Evolutionary conservation across 768 basidiomycete species (phyloP), one percentile per base, ranked within the genome.

Genomic region (Psilocybe tampanensis): DNA sequence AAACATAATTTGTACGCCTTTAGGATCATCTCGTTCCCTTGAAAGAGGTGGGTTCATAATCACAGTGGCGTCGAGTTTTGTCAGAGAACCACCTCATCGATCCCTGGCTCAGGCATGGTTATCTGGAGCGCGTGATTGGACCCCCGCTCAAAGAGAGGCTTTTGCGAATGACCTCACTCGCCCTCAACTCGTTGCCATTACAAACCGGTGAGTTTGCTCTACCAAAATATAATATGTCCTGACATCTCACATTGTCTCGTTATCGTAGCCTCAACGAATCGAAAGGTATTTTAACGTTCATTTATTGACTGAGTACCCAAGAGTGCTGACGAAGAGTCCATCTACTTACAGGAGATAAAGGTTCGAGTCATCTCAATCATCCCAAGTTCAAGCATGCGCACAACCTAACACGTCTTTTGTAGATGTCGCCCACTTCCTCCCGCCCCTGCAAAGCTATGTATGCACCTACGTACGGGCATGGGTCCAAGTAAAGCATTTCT

Each of bases 141-240:
- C 81, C 12, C 59, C 64, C 24, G 79, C 77, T 1, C 77, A 80
- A 60, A 74, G 82, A 17, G 79, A 82, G 60, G 70, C 78, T 0
- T 80, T 76, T 52, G 81, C 82, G 8, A 84, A 83, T 60, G 82
- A 84, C 52, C 68, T 84, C 32, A 80, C 77, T 3, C 76, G 80
- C 15, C 82, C 82, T 2, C 82, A 83, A 66, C 71, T 83, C 0
- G 69, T 82, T 26, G 80, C 80, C 44, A 71, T 82, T 33, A 77
- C 79, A 13, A 72, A 71, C 53, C 68, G 68, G 75, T 74, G 47
- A 18, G 59, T 39, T 53, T 34, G 58, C 56, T 12, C n/a, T n/a
- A 5, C 12, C 36, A n/a, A 26, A 11, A 21, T 22, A 18, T n/a
- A 15, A 2, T 36, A 21, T n/a, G 24, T 52, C 33, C 33, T 5